Base-by-base conservation (phyloP, 768 basidiomycete species). In the Lepiota venenata region DNA sequence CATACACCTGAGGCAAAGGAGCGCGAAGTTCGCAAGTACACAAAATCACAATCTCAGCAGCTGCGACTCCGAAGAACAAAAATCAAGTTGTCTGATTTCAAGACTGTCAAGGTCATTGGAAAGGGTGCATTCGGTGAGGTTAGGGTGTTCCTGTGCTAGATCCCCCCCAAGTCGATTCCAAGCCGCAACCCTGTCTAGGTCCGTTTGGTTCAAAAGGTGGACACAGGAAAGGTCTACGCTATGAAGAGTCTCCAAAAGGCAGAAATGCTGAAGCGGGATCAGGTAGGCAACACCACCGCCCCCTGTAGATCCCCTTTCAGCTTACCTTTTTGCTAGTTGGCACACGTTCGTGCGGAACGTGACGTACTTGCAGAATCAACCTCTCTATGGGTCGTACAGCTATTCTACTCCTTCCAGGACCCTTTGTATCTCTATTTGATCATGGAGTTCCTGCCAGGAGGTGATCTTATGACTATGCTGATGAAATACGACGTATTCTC, bases 401-500 rank as follows among this genome's bases (percentile, higher is more conserved):
- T 98, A 15, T 98, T 89, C 77, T 98, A 97, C 71, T 97, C 95
- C 36, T 98, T 98, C 80, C 96, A 99, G 69, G 97, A 98, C 69
- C 84, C 91, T 1, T 75, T 92, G 49, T 98, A 96, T 66, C 84
- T 99, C 22, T 99, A 98, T 74, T 83, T 99, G 56, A 91, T 99
- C 76, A 99, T 99, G 96, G 80, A 81, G 59, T 82, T 82, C 61
- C 76, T 85, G 41, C 83, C 84, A 36, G 96, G 96, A 42, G 96
- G 96, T n/a, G 96, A 99, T 68, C 77, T 99, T 58, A 98, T 99
- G 96, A 98, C 97, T 11, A 99, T 98, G 96, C 76, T 99, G 62
- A 99, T 99, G 88, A 98, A 98, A 71, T 98, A 99, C 71, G 96
- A 98, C 69, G 90, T 96, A 7, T 98, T 98, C 74, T 93, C 92